Evolutionary conservation across 352 stramenopile genomes (phyloP).

Genomic region (Phytophthora citrophthora): DNA sequence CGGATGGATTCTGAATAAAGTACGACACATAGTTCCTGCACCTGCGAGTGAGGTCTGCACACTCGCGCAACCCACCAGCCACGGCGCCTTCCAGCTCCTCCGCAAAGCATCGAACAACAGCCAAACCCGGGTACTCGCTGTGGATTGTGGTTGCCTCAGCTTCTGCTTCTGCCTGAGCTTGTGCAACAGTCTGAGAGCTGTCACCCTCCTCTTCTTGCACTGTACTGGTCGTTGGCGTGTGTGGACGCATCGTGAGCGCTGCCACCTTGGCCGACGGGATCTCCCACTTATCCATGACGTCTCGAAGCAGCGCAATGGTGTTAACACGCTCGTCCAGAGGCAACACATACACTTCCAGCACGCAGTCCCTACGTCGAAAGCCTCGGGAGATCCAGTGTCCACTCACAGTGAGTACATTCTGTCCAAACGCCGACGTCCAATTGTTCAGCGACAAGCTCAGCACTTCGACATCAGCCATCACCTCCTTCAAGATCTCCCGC

Average conservation of each 20-base stretch:
- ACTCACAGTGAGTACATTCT: slow-evolving; percentile 82
- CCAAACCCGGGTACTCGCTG: slow-evolving; percentile 68
- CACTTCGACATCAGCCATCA: slow-evolving; percentile 76
- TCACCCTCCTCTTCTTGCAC: slow-evolving; percentile 33
- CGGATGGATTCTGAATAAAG: slow-evolving; percentile 84
- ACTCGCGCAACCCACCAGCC: slow-evolving; percentile 62
- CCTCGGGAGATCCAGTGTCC: slow-evolving; percentile 81
- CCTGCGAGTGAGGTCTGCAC: slow-evolving; percentile 59
- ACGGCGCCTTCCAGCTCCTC: slow-evolving; percentile 65
- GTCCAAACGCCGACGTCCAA: slow-evolving; percentile 79
- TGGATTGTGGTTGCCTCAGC: slow-evolving; percentile 52
- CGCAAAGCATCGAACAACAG: slow-evolving; percentile 76
- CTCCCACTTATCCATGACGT: slow-evolving; percentile 88
- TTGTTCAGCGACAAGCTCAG: slow-evolving; percentile 82
- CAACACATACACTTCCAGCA: slow-evolving; percentile 80
- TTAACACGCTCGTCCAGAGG: slow-evolving; percentile 80
- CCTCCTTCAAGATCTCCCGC: slow-evolving; percentile 80
- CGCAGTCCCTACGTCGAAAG: slow-evolving; percentile 77
- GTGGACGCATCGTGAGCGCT: slow-evolving; percentile 70
- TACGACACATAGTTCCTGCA: slow-evolving; percentile 85
- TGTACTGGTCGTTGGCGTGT: slow-evolving; percentile 26
- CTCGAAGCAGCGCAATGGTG: slow-evolving; percentile 75
- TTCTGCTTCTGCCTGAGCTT: slow-evolving; percentile 30
- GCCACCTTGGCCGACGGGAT: slow-evolving; percentile 73
- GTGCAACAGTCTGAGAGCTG: slow-evolving; percentile 14